Evolutionary conservation across 768 basidiomycete genomes (phyloP), one percentile per base, ranked within the genome.

Genomic region (Paxillus ammoniavirescens): DNA sequence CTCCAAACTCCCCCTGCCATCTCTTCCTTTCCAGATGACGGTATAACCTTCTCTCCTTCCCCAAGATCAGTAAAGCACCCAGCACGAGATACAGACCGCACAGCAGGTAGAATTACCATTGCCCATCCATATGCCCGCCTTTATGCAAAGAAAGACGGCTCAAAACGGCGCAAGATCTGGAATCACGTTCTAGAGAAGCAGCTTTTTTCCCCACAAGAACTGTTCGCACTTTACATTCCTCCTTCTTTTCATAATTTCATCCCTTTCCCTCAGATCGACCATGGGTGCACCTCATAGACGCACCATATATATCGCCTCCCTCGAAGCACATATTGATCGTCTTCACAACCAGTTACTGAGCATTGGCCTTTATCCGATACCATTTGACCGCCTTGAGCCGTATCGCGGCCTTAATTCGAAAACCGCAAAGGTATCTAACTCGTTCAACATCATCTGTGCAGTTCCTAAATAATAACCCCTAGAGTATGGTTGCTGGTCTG

Each of bases 401-500:
- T 86, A 83, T 65, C 82, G 77, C 47, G 87, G 87, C 5, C 73
- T 89, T n/a, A 87, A 89, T 62, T 82, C 80, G 21, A 90, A 84
- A 67, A 89, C 86, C 0, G 86, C 85, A 48, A 89, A 88, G 78
- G 88, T 87, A 52, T 42, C 62, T 60, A 21, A 15, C 36, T 18
- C 4, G n/a, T 41, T 23, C 46, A 12, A 4, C 17, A n/a, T 0
- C 17, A n/a, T 0, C 2, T 7, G 43, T 10, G 21, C 18, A 5
- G 38, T 21, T 36, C 18, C 7, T 28, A 21, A 14, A 4, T 15
- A 56, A n/a, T 50, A 12, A 17, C 36, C 14, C 50, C 1, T 51
- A 90, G 88, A 87, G 86, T 58, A 88, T 87, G 82, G 83, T 89
- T 4, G 76, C 86, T 0, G 83, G 83, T 23, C 75, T 90, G 5